Evolutionary conservation across 2,329 filamentous ascomycete genomes (phyloP).

Genomic region (Emergomyces pasteurianus): DNA sequence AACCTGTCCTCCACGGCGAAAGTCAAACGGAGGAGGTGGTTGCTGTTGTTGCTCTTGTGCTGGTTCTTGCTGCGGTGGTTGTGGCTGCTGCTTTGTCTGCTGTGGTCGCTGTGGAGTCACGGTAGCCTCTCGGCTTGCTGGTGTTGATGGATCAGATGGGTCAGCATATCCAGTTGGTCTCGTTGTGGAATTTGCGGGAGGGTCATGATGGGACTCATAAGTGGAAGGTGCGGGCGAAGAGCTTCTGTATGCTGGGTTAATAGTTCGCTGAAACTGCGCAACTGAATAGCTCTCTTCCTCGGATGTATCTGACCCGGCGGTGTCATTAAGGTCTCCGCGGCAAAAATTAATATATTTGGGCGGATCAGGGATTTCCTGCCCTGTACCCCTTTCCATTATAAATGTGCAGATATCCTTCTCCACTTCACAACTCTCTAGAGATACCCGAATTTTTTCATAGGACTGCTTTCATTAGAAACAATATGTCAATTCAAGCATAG

Average conservation of each 20-base stretch:
- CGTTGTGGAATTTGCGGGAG: slow-evolving; percentile 58
- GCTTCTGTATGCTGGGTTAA: slow-evolving; percentile 91
- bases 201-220: slow-evolving; percentile 85
- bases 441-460: slow-evolving; percentile 89
- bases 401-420: slow-evolving; percentile 87
- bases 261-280: slow-evolving; percentile 86
- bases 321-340: slow-evolving; percentile 71
- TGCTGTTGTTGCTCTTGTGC: not conserved
- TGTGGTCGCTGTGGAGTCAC: slow-evolving; percentile 40
- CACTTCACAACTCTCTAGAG: slow-evolving; percentile 89
- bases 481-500: not conserved
- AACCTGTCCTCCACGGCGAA: slow-evolving; percentile 28
- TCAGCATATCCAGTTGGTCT: slow-evolving; percentile 46
- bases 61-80: slow-evolving; percentile 2
- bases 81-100: slow-evolving; percentile 1
- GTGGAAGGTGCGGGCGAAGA: slow-evolving; percentile 92
- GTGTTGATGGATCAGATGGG: slow-evolving; percentile 33
- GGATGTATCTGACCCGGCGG: slow-evolving; percentile 66
- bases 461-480: slow-evolving; percentile 36
- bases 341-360: slow-evolving; percentile 99
- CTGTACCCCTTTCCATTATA: slow-evolving; percentile 79
- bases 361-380: slow-evolving; percentile 92
- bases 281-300: slow-evolving; percentile 92
- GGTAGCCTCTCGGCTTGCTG: slow-evolving; percentile 40
- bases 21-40: slow-evolving; percentile 2